Evolutionary conservation across 768 basidiomycete species (phyloP), one percentile per base, ranked within the genome.

Genomic region (Boletus sensibilis): DNA sequence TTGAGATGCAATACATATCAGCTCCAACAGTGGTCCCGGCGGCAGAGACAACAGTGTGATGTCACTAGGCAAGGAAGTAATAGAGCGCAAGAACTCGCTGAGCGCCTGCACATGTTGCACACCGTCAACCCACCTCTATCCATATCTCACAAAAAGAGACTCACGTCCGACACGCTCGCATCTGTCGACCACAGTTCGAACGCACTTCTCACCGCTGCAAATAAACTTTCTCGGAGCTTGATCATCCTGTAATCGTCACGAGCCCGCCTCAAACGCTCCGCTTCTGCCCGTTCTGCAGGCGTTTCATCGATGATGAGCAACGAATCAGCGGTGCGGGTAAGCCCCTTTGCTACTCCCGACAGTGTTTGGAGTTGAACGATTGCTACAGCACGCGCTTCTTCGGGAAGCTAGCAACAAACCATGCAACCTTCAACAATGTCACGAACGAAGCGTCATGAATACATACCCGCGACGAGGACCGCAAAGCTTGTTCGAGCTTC

Each of bases 61-160:
- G 53, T 94, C 90, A 3, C 81, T 76, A 0, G 91, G 88, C 31
- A 95, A 79, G 3, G 87, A 84, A 0, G 94, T 93, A 54, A 95
- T 89, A 0, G 91, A 87, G 58, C 90, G 92, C 75, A 94, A 81
- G 35, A 96, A 76, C 61, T 92, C 87, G 75, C 88, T 92, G 58
- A 92, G 72, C 6, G 85, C 84, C 92, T 94, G 49, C 33, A 50
- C 29, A 50, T 39, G 33, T 55, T 0, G 20, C 50, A 44, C 35
- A 20, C 8, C 14, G 49, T 65, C 50, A 64, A 35, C 23, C n/a
- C 25, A 3, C 16, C 46, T 20, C 31, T 4, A 39, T 18, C 3
- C 27, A 25, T n/a, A 41, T 43, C 12, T 37, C 35, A n/a, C 34
- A 41, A 31, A 51, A 23, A 53, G 34, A 46, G 35, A 80, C 89